Evolutionary conservation across 306 rosid species (phyloP), one percentile per base, ranked within the genome.

Genomic region (Castanopsis chinensis): DNA sequence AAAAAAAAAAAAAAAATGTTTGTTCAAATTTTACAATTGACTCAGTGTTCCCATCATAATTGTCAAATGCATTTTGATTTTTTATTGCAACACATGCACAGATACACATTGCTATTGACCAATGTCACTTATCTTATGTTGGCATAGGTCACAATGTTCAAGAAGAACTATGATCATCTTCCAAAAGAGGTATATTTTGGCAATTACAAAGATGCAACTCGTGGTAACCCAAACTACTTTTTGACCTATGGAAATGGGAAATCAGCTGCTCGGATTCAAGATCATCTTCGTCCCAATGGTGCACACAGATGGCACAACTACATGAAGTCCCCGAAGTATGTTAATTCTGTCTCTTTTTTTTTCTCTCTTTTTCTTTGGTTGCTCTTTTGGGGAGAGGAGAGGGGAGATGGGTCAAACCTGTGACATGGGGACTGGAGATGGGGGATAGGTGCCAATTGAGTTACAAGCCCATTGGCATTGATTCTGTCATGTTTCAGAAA

Each of bases 271-370:
- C 92, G 99, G 81, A 69, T 96, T 76, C 92, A 89, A 83, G 97
- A 93, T 75, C 98, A 96, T 88, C 99, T 96, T 65, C 99, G 97
- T 74, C 98, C 99, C 27, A 91, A 96, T 72, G 99, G 98, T 69
- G 99, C 99, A 85, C 99, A 96, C 78, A 89, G 97, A 87, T 94
- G 98, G 98, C 97, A 94, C 86, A 94, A 94, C 85, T 92, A 92
- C 83, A 92, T 94, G 98, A 94, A 92, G 89, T 64, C 94, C 9
- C 98, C 97, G 20, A 82, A 83, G 98, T 94, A 92, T 72, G 92
- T 75, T 77, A 58, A 41, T 41, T 41, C 45, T 37, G 11, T 37
- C 1, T 37, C n/a, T n/a, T n/a, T 37, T 37, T 37, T 37, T 37
- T 37, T 1, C 1, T 37, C 1, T 35, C 6, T 35, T 6, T 6